A percentile compares a stretch with the other conserved stretches of the same genome.
Evolutionary conservation across 345 rosid genomes (phyloP).

Genomic region (Noccaea bulbosa): DNA sequence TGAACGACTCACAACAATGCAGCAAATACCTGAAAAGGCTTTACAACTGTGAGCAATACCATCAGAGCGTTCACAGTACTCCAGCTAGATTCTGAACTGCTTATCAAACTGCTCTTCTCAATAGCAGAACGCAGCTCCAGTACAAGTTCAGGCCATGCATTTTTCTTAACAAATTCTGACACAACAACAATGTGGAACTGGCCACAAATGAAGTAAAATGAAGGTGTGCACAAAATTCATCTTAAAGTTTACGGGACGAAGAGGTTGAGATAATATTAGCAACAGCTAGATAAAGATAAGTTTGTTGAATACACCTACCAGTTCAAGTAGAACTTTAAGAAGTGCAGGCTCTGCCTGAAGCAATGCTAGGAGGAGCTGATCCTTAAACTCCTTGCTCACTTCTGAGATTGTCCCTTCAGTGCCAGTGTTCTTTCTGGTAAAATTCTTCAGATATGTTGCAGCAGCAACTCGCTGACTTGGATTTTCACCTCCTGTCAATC

Average conservation of each 20-base stretch:
- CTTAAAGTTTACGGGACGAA: background rate
- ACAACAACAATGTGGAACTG: conserved; percentile 67
- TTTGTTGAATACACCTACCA: conserved; percentile 47
- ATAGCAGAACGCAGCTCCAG: conserved; percentile 64
- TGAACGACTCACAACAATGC: conserved; percentile 22
- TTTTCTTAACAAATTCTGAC: conserved; percentile 68
- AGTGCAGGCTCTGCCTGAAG: conserved; percentile 63
- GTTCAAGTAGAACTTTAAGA: conserved; percentile 81
- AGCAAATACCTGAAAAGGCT: conserved; percentile 78
- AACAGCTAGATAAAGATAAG: conserved; percentile 5
- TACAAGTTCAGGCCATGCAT: conserved; percentile 83
- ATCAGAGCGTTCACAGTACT: conserved; percentile 62
- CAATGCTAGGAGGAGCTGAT: conserved; percentile 65
- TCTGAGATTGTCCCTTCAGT: conserved; percentile 43
- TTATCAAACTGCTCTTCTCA: conserved; percentile 58
- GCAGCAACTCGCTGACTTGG: conserved; percentile 74
- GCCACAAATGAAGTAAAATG: conserved; percentile 31
- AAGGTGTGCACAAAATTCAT: conserved; percentile 13
- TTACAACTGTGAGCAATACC: conserved; percentile 65
- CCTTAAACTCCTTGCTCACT: conserved; percentile 74
- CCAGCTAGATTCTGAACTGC: conserved; percentile 51
- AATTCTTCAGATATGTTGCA: conserved; percentile 77
- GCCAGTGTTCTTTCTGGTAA: conserved; percentile 55
- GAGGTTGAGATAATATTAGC: background rate
- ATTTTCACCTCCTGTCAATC: conserved; percentile 57